Base-by-base conservation (phyloP, 768 basidiomycete genomes). In the Xerocomellus amylosporus region DNA sequence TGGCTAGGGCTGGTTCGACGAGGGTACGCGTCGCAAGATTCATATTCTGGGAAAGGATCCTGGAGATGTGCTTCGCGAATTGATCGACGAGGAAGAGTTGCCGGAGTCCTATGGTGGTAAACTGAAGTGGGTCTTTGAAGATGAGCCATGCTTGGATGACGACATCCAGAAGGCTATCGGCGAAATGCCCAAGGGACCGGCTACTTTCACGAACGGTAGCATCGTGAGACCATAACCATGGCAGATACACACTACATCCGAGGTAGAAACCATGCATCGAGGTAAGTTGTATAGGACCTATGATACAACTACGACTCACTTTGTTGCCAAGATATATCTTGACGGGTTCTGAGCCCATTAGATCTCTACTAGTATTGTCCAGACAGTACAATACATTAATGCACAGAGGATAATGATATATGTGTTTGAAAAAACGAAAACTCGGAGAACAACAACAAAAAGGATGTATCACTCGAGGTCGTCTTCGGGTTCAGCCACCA, bases 31-130 rank as follows among this genome's bases (percentile, higher is more conserved):
- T 17, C 77, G 78, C 55, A 93, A 93, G 74, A 85, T 94, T 31
- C 82, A 86, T 63, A 77, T 94, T 33, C 74, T 93, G 9, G 84
- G 85, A 3, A 81, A 77, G 51, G 79, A 86, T 51, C 79, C 82
- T 4, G 81, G 80, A 5, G 64, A 75, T 1, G 71, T 74, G 3
- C 77, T 93, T 3, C 71, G 75, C 13, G 74, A 76, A 15, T 73
- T 88, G 39, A 78, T 84, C 47, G 69, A 74, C 38, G 62, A 71
- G 2, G 58, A 70, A 37, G 72, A 83, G 55, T 74, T 94, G 19
- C 92, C 92, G 0, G 77, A 75, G 47, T 70, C 71, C 17, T 94
- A 92, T 64, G 92, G 91, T 3, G 92, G 92, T 5, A 74, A 80
- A 44, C 73, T 93, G 30, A 81, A 82, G 10, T 94, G 86, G 85